Evolutionary conservation across 2,329 filamentous ascomycete species (phyloP), one percentile per base, ranked within the genome.

Genomic region (Colletotrichum trifolii): DNA sequence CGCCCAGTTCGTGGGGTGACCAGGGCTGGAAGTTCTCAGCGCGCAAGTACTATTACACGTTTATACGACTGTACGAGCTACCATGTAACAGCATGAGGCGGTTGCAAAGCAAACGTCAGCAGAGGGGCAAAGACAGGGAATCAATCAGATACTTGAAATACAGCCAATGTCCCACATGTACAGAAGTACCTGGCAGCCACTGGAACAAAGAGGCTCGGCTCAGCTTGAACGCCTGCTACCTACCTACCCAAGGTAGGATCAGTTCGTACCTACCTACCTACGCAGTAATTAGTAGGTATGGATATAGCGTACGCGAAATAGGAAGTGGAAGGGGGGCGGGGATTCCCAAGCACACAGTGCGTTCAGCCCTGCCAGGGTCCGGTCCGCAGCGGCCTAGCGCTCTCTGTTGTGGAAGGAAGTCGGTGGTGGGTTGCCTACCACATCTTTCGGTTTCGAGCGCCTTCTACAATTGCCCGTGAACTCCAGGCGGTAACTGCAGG

Each of bases 391-490:
- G 42, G 49, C 15, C 62, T 42, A 64, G 52, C 45, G 17, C 15
- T 47, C 42, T 43, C 25, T 15, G 47, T 25, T 17, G 36, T 33
- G 35, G 12, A 40, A 15, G 52, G 42, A 36, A 53, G 36, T 54
- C 39, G 34, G 42, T 64, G 50, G 64, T 64, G 64, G 64, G 54
- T 50, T 66, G 15, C 54, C 42, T 58, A 17, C 59, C 53, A 54
- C 45, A 66, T 66, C 64, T 66, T 66, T 64, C n/a, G 52, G 62
- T 50, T 65, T 65, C 64, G 63, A 66, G 63, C 64, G 60, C 64
- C 43, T 66, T 64, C 64, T 60, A 64, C 60, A 66, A 66, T 59
- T 54, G 64, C 64, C 64, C 64, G 64, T 66, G 64, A 66, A 64
- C 63, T 49, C 57, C 49, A 59, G 54, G 60, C 64, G 64, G 38